Conservation (phyloP, 2,329 filamentous ascomycete species). For the Amphichorda felina region DNA sequence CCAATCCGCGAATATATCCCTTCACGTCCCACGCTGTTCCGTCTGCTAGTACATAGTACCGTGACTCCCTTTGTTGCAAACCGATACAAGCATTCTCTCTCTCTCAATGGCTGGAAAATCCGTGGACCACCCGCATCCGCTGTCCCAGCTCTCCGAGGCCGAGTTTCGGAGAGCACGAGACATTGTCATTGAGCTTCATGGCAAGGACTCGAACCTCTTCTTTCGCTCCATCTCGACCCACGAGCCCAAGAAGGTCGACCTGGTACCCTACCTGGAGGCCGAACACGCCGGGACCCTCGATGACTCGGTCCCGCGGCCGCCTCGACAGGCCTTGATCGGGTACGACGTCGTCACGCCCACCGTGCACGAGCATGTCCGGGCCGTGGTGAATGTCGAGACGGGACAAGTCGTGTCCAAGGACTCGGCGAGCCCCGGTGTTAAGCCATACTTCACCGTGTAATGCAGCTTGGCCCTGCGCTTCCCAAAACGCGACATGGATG, state of each 20-base stretch:
- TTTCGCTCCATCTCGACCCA: slow-evolving; percentile 52
- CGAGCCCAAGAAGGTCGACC: slow-evolving; percentile 47
- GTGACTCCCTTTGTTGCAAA: too few species aligned
- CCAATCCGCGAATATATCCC: too few species aligned
- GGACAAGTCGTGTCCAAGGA: slow-evolving; percentile 15
- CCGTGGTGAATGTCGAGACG: slow-evolving; percentile 23
- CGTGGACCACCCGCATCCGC: slow-evolving; percentile 23
- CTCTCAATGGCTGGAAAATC: too few species aligned
- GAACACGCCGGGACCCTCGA: slow-evolving; percentile 42
- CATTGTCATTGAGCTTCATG: slow-evolving; percentile 22
- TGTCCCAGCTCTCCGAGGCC: slow-evolving; percentile 34
- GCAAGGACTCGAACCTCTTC: slow-evolving; percentile 12
- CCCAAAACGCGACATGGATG: too few species aligned
- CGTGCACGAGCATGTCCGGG: slow-evolving; percentile 19
- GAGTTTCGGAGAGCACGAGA: slow-evolving; percentile 38
- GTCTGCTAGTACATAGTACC: too few species aligned
- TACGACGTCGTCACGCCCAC: slow-evolving; percentile 24
- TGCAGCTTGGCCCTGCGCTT: not conserved
- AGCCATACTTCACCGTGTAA: slow-evolving; percentile 24
- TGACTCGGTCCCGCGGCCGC: slow-evolving; percentile 26
- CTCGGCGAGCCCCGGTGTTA: slow-evolving; percentile 12
- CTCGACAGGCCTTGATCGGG: slow-evolving; percentile 32
- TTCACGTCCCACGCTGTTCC: too few species aligned
- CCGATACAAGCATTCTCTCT: too few species aligned
- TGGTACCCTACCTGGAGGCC: slow-evolving; percentile 48